A percentile compares a stretch with the other conserved stretches of the same genome.
phyloP scores from a whole-genome alignment of 768 basidiomycete genomes.

The Calocera cornea region DNA sequence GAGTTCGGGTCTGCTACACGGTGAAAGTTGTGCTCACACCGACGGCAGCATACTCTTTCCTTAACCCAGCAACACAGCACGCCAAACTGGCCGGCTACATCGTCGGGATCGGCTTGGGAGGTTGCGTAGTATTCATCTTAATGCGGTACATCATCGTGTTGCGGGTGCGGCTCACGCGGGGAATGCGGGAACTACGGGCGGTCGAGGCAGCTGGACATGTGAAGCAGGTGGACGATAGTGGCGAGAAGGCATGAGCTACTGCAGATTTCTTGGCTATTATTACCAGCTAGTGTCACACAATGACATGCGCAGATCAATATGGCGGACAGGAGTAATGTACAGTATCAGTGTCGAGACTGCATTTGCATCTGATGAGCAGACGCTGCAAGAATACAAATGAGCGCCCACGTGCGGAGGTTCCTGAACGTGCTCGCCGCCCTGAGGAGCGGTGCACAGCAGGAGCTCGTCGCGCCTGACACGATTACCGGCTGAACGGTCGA shows the following conservation, averaged over 20 bases:
- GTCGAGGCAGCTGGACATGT: not conserved
- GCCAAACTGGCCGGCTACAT: constrained; percentile 46
- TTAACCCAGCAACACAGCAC: constrained; percentile 37
- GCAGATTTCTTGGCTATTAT: not conserved
- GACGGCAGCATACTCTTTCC: constrained; percentile 46
- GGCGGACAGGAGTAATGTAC: too few relatives aligned
- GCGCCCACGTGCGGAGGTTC: not conserved
- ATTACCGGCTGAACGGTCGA: too few relatives aligned
- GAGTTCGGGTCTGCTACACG: constrained; percentile 18
- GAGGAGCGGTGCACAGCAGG: too few relatives aligned
- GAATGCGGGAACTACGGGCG: not conserved
- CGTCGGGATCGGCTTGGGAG: constrained; percentile 42
- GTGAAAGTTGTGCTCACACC: not conserved
- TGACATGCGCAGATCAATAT: too few relatives aligned
- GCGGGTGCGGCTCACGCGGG: not conserved
- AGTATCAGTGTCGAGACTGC: too few relatives aligned
- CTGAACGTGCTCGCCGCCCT: not conserved
- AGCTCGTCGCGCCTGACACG: too few relatives aligned
- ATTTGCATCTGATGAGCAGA: too few relatives aligned
- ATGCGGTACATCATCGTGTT: not conserved
- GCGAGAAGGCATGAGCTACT: not conserved
- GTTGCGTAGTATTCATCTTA: constrained; percentile 35
- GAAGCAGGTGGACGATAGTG: not conserved
- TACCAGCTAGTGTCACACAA: too few relatives aligned
- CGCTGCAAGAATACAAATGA: not conserved